Percentiles rank a stretch among this genome's conserved stretches.
phyloP scores from a whole-genome alignment of 257 asterid species.

The Capsicum rhomboideum region DNA sequence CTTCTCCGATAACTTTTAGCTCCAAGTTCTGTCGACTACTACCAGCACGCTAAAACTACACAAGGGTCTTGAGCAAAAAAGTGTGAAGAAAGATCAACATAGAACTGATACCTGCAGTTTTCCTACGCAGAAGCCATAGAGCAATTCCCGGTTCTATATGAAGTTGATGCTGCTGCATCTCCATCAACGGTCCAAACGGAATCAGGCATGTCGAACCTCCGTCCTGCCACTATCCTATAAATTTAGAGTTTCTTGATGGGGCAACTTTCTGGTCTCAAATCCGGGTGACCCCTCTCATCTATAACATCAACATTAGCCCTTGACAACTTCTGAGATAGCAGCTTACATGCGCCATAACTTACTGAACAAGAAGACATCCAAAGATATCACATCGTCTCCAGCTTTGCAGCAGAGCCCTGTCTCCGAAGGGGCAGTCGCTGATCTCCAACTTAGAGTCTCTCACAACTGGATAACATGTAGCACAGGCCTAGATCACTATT shows the following conservation, averaged over 20 bases:
- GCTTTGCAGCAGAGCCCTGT: neutral
- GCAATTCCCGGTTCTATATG: neutral
- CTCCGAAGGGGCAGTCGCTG: too few relatives aligned
- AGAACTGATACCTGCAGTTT: neutral
- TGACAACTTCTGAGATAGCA: neutral
- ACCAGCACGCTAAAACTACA: neutral
- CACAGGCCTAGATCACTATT: too few relatives aligned
- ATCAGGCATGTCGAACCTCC: conserved; percentile 25
- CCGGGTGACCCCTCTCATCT: neutral
- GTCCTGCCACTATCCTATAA: conserved; percentile 30
- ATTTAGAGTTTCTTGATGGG: conserved; percentile 4
- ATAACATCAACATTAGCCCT: too few relatives aligned
- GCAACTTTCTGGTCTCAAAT: conserved; percentile 1
- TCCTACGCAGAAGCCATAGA: neutral
- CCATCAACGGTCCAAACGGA: conserved; percentile 10
- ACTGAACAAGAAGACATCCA: too few relatives aligned
- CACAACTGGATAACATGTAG: too few relatives aligned
- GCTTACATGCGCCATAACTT: too few relatives aligned
- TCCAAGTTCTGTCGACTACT: neutral
- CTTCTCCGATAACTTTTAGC: neutral
- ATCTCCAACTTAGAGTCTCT: too few relatives aligned
- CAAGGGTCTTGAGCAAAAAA: neutral
- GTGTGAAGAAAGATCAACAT: neutral
- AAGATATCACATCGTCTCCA: too few relatives aligned
- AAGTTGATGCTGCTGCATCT: neutral